These are phyloP conservation scores for Yamadazyma kitorensis DNA, from an alignment of 805 yeast species.

Conservation along the genomic window DNA sequence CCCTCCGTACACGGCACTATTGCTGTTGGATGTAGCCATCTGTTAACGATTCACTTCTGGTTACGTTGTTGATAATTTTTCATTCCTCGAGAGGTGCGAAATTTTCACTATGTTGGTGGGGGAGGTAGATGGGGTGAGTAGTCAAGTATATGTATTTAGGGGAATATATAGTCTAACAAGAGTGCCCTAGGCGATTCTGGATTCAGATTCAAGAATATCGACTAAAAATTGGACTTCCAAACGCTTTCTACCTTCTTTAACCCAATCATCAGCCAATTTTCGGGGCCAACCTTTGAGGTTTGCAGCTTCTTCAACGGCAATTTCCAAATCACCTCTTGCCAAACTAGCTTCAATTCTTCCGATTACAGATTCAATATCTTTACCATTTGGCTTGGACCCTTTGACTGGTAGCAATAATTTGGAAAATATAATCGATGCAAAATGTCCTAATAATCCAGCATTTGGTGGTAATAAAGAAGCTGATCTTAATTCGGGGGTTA, in stretches of 20 bases:
- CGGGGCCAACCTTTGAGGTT: slow-evolving; percentile 91
- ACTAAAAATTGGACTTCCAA: slow-evolving; percentile 83
- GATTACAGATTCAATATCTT: slow-evolving; percentile 84
- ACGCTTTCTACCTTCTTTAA: slow-evolving; percentile 82
- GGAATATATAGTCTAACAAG: not conserved
- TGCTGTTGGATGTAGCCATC: slow-evolving; percentile 22
- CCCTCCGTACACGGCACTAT: slow-evolving; percentile 33
- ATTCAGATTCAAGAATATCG: slow-evolving; percentile 63
- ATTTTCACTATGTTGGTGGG: not conserved
- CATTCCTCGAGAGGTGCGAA: slow-evolving; percentile 5
- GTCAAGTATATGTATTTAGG: not conserved
- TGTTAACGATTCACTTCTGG: not conserved
- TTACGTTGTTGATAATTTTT: not conserved
- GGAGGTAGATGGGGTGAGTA: not conserved
- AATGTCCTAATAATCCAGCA: slow-evolving; percentile 92
- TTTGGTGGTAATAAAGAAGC: slow-evolving; percentile 90
- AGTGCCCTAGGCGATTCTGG: slow-evolving; percentile 38
- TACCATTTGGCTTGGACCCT: slow-evolving; percentile 71
- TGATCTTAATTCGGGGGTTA: slow-evolving; percentile 83
- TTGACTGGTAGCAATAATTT: slow-evolving; percentile 70
- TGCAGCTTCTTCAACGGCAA: slow-evolving; percentile 91
- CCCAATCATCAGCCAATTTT: slow-evolving; percentile 88
- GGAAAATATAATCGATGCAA: slow-evolving; percentile 76
- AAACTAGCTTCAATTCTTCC: slow-evolving; percentile 80
- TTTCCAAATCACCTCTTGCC: slow-evolving; percentile 71